Evolutionary conservation across 2,329 filamentous ascomycete genomes (phyloP).

Genomic region (Ophiostoma tasmaniense): DNA sequence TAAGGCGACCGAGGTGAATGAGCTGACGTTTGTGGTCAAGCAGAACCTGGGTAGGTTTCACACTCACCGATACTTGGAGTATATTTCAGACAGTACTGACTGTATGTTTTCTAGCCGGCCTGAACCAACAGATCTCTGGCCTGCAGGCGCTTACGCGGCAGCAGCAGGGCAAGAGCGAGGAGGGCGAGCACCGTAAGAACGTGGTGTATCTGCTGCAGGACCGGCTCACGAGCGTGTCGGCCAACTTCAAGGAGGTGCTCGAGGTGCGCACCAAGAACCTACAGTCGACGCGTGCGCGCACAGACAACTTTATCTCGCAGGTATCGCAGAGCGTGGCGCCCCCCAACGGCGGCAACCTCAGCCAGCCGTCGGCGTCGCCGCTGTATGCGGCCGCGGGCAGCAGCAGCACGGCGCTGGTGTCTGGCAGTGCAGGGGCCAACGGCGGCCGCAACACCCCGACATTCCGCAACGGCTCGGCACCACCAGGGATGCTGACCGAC

Average conservation of each 20-base stretch:
- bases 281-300: slow-evolving; percentile 81
- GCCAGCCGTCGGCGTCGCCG: slow-evolving; percentile 62
- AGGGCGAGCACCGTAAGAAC: slow-evolving; percentile 96
- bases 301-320: slow-evolving; percentile 91
- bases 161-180: slow-evolving; percentile 63
- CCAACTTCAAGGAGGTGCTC: slow-evolving; percentile 94
- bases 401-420: slow-evolving; percentile 1
- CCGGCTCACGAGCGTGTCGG: slow-evolving; percentile 83
- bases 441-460: slow-evolving; percentile 20
- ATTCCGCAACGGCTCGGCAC: slow-evolving; percentile 14
- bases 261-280: slow-evolving; percentile 97
- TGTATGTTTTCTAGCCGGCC: slow-evolving; percentile 33
- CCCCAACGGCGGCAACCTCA: slow-evolving; percentile 9
- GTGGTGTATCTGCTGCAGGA: slow-evolving; percentile 87
- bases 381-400: slow-evolving; percentile 64
- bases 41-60: slow-evolving; percentile 19
- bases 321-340: slow-evolving; percentile 61
- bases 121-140: slow-evolving; percentile 77
- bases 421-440: neutral
- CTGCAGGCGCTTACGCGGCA: slow-evolving; percentile 71
- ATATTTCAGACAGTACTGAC: neutral
- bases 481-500: slow-evolving; percentile 13
- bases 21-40: slow-evolving; percentile 71
- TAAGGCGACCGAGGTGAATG: slow-evolving; percentile 90
- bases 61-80: neutral